Evolutionary conservation across 306 rosid genomes (phyloP), one percentile per base, ranked within the genome.

Genomic region (Ormosia emarginata): DNA sequence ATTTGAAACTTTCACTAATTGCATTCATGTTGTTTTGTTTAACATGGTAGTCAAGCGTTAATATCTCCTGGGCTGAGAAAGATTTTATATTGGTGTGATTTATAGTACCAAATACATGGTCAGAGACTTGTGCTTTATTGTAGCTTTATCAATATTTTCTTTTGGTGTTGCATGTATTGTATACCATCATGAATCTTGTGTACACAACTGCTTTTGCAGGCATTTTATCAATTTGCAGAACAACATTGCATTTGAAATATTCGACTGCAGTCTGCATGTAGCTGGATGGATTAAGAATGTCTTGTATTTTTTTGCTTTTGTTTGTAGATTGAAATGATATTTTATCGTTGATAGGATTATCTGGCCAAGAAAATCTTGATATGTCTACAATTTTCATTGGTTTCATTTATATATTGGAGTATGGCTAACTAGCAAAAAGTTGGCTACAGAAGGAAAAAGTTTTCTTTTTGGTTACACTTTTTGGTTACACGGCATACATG

Each of bases 131-230:
- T 75, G 81, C 17, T 75, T 84, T 75, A 58, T 65, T 41, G 68
- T 83, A 73, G 87, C 85, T 81, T 66, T 77, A 46, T 85, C 77
- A 57, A 32, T 47, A 75, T 33, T 69, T 63, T 63, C 40, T 75
- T 46, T 53, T 43, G 50, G 67, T 71, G 40, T 47, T 85, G 85
- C 83, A 67, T 87, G 83, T 87, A 77, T 70, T 74, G 82, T 79
- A 73, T 72, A 34, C 86, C 85, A 43, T 67, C 83, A 71, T 69
- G 78, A 75, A 83, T 79, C 50, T 86, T 79, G 78, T 88, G 77
- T 49, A 75, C 64, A 53, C 83, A 47, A 79, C 53, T 83, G 81
- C 84, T 56, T 79, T 41, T 82, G 74, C 62, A 37, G 81, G 86
- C 68, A 14, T 79, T 73, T 66, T 57, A 74, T 62, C 36, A 47